A percentile compares a stretch with the other conserved stretches of the same genome.
phyloP scores from a whole-genome alignment of 768 basidiomycete species.

The Suillus alpinus region DNA sequence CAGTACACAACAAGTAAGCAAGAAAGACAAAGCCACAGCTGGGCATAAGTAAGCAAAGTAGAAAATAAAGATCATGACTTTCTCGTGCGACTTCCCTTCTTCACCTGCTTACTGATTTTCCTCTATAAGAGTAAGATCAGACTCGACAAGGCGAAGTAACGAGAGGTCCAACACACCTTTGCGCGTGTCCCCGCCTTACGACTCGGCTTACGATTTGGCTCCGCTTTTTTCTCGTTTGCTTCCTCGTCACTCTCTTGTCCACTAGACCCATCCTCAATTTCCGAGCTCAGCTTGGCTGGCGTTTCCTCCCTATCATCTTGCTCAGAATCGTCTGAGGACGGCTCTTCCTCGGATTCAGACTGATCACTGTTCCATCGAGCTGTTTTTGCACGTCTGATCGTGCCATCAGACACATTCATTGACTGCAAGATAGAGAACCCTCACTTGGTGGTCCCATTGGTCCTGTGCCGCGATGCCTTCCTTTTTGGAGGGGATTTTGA shows the following conservation, averaged over 20 bases:
- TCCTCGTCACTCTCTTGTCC: constrained; percentile 27
- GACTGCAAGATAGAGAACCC: constrained; percentile 4
- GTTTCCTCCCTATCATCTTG: constrained; percentile 41
- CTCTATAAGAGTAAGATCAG: constrained; percentile 19
- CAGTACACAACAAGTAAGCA: constrained; percentile 3
- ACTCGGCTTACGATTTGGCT: constrained; percentile 35
- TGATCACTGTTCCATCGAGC: constrained; percentile 32
- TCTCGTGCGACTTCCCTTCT: constrained; percentile 17
- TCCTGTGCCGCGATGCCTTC: constrained; percentile 40
- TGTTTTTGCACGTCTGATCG: constrained; percentile 24
- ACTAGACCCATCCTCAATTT: constrained; percentile 37
- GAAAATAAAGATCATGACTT: constrained; percentile 19
- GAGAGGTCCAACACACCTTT: constrained; percentile 30
- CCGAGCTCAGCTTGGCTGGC: constrained; percentile 32
- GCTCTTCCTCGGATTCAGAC: constrained; percentile 28
- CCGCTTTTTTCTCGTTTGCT: constrained; percentile 24
- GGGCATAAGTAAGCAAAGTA: background rate
- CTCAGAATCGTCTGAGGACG: constrained; percentile 22
- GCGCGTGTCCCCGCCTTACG: constrained; percentile 39
- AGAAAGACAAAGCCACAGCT: constrained; percentile 1
- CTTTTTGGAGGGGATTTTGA: constrained; percentile 54
- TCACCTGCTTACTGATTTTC: constrained; percentile 28
- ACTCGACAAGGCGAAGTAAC: background rate
- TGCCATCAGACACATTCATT: constrained; percentile 9
- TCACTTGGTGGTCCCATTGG: constrained; percentile 27